Conservation (phyloP, 345 rosid species). For the Chamaenerion angustifolium region DNA sequence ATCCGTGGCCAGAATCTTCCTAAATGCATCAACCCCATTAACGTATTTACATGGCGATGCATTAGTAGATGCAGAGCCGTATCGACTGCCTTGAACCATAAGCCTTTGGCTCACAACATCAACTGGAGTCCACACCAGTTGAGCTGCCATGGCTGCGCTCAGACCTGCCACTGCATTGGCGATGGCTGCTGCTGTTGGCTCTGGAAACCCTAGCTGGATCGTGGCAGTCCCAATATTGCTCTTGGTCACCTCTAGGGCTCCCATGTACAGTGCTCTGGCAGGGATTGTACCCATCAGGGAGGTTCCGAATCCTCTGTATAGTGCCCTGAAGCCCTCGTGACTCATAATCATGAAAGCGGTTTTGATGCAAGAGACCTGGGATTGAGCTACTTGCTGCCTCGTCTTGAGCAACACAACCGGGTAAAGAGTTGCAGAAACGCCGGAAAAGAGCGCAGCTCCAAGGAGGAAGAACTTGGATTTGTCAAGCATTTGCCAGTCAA, state of each 20-base stretch:
- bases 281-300: constrained; percentile 85
- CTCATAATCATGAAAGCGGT: constrained; percentile 38
- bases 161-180: constrained; percentile 79
- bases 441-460: constrained; percentile 85
- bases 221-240: constrained; percentile 69
- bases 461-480: constrained; percentile 76
- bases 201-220: constrained; percentile 51
- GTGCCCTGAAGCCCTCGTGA: constrained; percentile 59
- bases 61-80: constrained; percentile 13
- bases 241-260: constrained; percentile 74
- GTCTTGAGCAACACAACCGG: constrained; percentile 73
- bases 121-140: constrained; percentile 88
- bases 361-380: constrained; percentile 42
- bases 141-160: constrained; percentile 88
- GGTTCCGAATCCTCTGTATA: constrained; percentile 86
- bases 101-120: constrained; percentile 92
- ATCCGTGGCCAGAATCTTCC: constrained; percentile 46
- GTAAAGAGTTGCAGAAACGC: constrained; percentile 68
- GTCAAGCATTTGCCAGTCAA: constrained; percentile 88
- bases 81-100: constrained; percentile 56
- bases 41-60: constrained; percentile 42
- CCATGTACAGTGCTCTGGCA: constrained; percentile 87
- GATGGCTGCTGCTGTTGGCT: constrained; percentile 45
- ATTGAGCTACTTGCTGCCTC: constrained; percentile 63
- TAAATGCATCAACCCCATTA: constrained; percentile 65